phyloP scores from a whole-genome alignment of 106 monocot genomes.

The Dendrobium huoshanense region DNA sequence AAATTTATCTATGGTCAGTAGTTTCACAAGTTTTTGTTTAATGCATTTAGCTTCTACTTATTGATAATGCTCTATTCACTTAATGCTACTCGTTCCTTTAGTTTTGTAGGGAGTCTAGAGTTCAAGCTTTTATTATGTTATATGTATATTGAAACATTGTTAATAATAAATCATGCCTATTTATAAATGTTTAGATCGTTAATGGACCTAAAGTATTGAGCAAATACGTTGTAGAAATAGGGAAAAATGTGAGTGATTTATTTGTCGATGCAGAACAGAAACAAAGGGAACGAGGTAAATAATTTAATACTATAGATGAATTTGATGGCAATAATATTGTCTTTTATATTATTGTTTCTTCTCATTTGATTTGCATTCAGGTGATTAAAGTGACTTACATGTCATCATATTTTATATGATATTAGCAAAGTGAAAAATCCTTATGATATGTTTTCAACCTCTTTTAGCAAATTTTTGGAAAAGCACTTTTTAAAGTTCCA shows the following conservation, averaged over 20 bases:
- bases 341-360: background rate
- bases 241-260: conserved; percentile 96
- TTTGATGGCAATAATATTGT: background rate
- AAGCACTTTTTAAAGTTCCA: background rate
- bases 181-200: conserved; percentile 53
- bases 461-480: background rate
- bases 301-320: conserved; percentile 13
- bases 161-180: background rate
- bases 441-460: background rate
- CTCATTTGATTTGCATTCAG: conserved; percentile 31
- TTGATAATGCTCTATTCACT: background rate
- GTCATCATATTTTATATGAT: conserved; percentile 98
- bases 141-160: background rate
- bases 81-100: conserved; percentile 1
- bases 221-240: conserved; percentile 97
- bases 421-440: conserved; percentile 7
- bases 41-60: background rate
- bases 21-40: background rate
- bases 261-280: conserved; percentile 97
- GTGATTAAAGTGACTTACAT: conserved; percentile 97
- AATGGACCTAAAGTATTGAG: conserved; percentile 99
- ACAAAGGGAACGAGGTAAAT: conserved; percentile 75
- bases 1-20: background rate
- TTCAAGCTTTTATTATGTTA: too few species aligned
- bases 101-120: background rate